These are phyloP conservation scores for Helotiales sp. DNA, from an alignment of 2,329 filamentous ascomycete species.

Conservation along the genomic window DNA sequence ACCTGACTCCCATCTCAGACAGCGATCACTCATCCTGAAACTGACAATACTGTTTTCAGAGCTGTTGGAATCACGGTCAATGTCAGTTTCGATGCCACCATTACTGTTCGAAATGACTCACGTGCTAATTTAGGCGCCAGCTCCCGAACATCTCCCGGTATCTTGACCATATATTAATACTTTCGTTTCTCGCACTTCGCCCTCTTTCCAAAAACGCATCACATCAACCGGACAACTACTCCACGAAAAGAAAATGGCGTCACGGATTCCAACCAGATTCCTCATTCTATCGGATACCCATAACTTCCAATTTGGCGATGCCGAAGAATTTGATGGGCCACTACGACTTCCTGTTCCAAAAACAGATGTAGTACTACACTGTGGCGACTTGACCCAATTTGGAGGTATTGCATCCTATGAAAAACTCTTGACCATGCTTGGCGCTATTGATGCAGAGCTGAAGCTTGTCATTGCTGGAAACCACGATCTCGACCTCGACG, in stretches of 20 bases:
- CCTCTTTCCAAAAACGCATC: neutral
- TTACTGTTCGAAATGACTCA: neutral
- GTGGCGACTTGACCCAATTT: constrained; percentile 39
- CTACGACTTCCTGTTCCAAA: constrained; percentile 22
- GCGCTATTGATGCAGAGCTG: constrained; percentile 48
- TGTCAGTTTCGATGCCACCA: neutral
- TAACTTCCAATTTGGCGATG: constrained; percentile 26
- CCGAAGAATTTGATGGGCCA: neutral
- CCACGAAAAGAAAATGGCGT: constrained; percentile 1
- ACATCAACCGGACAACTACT: neutral
- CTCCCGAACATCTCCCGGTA: neutral
- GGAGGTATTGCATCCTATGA: constrained; percentile 35
- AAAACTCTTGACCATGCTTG: constrained; percentile 28
- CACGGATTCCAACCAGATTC: constrained; percentile 26
- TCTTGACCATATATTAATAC: neutral
- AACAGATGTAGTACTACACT: constrained; percentile 41
- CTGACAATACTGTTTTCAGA: too few relatives aligned
- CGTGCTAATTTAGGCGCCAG: neutral
- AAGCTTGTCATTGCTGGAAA: constrained; percentile 65
- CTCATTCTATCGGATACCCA: constrained; percentile 35
- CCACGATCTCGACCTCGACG: constrained; percentile 60
- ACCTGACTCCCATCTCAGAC: too few relatives aligned
- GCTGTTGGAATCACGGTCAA: too few relatives aligned
- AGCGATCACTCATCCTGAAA: too few relatives aligned
- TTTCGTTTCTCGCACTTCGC: neutral